Evolutionary conservation across 345 rosid genomes (phyloP).

Genomic region (Citrus sinensis): DVS_A1.0 CM039162.1:20534501-20535000

Average conservation of each 20-base stretch:
- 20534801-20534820: constrained; percentile 53
- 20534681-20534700: constrained; percentile 45
- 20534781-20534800: constrained; percentile 56
- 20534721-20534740: neutral
- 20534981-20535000: constrained; percentile 78
- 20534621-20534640: constrained; percentile 85
- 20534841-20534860: constrained; percentile 59
- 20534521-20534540: constrained; percentile 44
- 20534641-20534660: constrained; percentile 70
- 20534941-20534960: constrained; percentile 67
- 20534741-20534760: neutral
- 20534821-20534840: constrained; percentile 29
- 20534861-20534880: constrained; percentile 80
- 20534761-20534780: constrained; percentile 72
- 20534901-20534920: constrained; percentile 68
- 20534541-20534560: constrained; percentile 52
- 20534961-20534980: constrained; percentile 70
- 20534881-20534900: constrained; percentile 70
- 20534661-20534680: constrained; percentile 76
- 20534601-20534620: constrained; percentile 55
- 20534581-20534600: constrained; percentile 40
- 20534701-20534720: neutral
- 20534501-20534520: constrained; percentile 47
- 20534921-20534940: constrained; percentile 79
- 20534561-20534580: constrained; percentile 61